Conservation (phyloP, 139 green algal species). For the Chlorella sp. region DNA sequence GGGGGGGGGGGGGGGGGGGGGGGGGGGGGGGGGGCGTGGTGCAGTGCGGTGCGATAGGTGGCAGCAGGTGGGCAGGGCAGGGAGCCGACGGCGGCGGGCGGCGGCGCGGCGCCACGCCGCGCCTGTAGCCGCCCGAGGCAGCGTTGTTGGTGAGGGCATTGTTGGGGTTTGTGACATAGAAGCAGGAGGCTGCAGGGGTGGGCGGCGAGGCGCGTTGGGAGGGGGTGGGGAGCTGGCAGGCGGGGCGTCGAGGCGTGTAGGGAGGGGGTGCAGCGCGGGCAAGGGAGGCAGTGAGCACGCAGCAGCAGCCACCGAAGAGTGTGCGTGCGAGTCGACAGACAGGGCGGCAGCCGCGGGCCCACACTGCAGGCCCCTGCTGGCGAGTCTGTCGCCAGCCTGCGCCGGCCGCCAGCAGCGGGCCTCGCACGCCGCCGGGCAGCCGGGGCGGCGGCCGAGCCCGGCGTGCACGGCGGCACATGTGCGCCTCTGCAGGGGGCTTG, state of each 20-base stretch:
- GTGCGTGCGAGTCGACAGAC: too few relatives aligned
- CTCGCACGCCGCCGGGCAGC: too few relatives aligned
- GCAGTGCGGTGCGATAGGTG: constrained; percentile 40
- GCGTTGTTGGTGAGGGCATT: constrained; percentile 61
- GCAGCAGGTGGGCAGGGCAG: background rate
- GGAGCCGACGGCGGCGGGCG: background rate
- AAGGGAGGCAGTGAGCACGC: too few relatives aligned
- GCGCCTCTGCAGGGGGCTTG: too few relatives aligned
- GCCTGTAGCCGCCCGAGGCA: constrained; percentile 52
- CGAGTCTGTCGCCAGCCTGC: too few relatives aligned
- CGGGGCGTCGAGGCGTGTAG: background rate
- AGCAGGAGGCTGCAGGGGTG: constrained; percentile 34
- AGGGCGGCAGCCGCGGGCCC: too few relatives aligned
- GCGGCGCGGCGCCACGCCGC: background rate
- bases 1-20: background rate
- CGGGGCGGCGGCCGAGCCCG: too few relatives aligned
- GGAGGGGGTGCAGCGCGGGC: too few relatives aligned
- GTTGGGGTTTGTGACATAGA: constrained; percentile 64
- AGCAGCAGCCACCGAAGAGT: too few relatives aligned
- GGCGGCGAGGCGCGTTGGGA: background rate
- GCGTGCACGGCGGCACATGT: too few relatives aligned
- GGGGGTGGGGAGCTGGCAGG: background rate
- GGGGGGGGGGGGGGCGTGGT: background rate
- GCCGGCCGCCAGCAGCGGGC: too few relatives aligned
- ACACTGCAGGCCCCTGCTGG: too few relatives aligned